These are phyloP conservation scores for Brachypodium distachyon DNA, from an alignment of 202 grass and related monocot genomes.

Conservation along the genomic window DNA sequence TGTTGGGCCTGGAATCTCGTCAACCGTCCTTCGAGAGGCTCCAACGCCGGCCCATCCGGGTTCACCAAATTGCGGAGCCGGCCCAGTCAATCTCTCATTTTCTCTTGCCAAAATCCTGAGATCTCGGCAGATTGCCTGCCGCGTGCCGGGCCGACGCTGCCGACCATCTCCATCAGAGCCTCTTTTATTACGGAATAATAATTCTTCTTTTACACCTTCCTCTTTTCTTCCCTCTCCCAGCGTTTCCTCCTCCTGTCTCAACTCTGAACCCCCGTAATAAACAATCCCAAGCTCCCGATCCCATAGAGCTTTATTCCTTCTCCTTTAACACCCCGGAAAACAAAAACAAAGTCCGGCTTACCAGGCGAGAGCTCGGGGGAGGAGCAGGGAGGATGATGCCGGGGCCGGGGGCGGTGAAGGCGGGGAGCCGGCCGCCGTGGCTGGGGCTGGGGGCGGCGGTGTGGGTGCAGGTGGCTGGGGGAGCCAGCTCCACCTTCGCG, in stretches of 20 bases:
- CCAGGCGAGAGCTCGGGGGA: background rate
- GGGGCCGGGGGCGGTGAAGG: slow-evolving; percentile 35
- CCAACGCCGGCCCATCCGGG: background rate
- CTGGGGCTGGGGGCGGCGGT: slow-evolving; percentile 70
- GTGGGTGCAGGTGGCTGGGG: slow-evolving; percentile 76
- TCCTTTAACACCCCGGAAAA: background rate
- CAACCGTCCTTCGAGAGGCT: no score
- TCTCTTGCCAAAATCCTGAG: background rate
- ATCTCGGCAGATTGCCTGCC: background rate
- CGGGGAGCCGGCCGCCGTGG: slow-evolving; percentile 86
- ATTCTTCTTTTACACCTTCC: background rate
- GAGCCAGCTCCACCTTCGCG: slow-evolving; percentile 65
- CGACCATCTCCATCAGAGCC: background rate
- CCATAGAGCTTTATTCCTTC: background rate
- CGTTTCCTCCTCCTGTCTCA: background rate
- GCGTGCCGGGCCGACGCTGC: background rate
- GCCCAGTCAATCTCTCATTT: background rate
- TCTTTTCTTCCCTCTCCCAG: background rate
- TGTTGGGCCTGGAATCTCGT: no score
- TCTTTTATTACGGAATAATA: background rate
- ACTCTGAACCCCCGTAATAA: background rate
- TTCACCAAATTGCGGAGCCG: background rate
- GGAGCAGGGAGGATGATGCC: background rate
- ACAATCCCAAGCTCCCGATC: background rate
- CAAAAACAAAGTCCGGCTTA: background rate